Evolutionary conservation across 192 early-diverging fungal species (phyloP), one percentile per base, ranked within the genome.

Genomic region (Coemansia sp.): DNA sequence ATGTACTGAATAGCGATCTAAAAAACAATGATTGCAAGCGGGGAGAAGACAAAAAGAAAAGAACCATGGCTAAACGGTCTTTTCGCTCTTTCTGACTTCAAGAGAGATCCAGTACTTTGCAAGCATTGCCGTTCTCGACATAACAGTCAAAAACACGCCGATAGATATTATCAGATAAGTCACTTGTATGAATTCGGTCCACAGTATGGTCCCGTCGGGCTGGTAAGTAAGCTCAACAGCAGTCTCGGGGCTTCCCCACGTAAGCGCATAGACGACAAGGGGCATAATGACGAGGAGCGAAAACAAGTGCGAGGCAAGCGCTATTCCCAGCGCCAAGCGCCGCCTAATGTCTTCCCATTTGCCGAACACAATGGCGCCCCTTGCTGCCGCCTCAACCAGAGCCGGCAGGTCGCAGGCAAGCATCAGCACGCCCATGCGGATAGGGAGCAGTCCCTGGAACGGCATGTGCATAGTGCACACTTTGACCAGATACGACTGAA

Each of bases 381-480:
- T 58, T 10, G 67, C 46, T 19, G 11, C 60, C 13, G 67, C 59
- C 13, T 59, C 48, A 12, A 13, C 32, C 13, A 68, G 21, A 22
- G 36, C 13, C 10, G 67, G 67, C 47, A 68, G n/a, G n/a, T 68
- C 67, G 49, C 40, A 26, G 39, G 60, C 67, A 8, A 52, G 11
- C 18, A 55, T 41, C n/a, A 57, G 54, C 16, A 45, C 46, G 12
- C 72, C 72, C 21, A 52, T 52, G 5, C 46, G 61, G 48, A 67
- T 12, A 1, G 57, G 39, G n/a, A 42, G 39, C 18, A 41, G 9
- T 11, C 72, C 62, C 21, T 59, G 49, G 6, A 37, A 1, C 3
- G 61, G 22, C 18, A 58, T 6, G 32, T 5, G 4, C 10, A 21
- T 8, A 36, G 39, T 13, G 8, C 36, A 36, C n/a, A 26, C 56